A percentile compares a stretch with the other conserved stretches of the same genome.
Conservation (phyloP, 345 rosid species). For the Aquilaria sinensis region DNA sequence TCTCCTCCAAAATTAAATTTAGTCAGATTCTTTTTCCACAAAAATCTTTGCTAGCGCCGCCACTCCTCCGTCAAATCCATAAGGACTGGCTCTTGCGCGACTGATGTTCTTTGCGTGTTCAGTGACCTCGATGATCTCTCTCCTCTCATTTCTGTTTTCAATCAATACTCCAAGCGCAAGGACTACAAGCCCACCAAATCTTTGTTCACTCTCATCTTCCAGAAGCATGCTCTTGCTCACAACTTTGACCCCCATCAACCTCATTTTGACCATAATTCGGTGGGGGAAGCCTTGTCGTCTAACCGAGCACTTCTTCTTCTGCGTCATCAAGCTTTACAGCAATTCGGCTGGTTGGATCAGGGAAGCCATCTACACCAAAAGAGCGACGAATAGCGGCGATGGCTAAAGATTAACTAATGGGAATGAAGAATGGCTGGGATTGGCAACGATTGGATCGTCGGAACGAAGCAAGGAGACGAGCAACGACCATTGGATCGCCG, state of each 20-base stretch:
- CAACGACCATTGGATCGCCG: no score
- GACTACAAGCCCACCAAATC: conserved; percentile 77
- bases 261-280: conserved; percentile 38
- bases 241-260: conserved; percentile 63
- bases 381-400: no score
- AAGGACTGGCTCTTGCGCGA: conserved; percentile 80
- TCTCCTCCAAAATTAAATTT: no score
- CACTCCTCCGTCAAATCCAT: conserved; percentile 41
- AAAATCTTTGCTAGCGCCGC: no score
- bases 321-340: conserved; percentile 63
- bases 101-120: conserved; percentile 54
- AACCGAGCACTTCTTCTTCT: conserved; percentile 73
- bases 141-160: conserved; percentile 37
- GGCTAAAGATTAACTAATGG: no score
- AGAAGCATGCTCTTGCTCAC: conserved; percentile 45
- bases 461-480: no score
- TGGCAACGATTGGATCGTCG: no score
- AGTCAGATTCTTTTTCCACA: no score
- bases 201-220: conserved; percentile 48
- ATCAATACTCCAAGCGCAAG: conserved; percentile 54
- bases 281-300: conserved; percentile 40
- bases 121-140: conserved; percentile 41
- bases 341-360: conserved; percentile 52
- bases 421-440: no score
- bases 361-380: conserved; percentile 43